These are phyloP conservation scores for Alternaria angustiovoidea DNA, from an alignment of 2,329 filamentous ascomycete genomes.

Conservation along the genomic window DNA sequence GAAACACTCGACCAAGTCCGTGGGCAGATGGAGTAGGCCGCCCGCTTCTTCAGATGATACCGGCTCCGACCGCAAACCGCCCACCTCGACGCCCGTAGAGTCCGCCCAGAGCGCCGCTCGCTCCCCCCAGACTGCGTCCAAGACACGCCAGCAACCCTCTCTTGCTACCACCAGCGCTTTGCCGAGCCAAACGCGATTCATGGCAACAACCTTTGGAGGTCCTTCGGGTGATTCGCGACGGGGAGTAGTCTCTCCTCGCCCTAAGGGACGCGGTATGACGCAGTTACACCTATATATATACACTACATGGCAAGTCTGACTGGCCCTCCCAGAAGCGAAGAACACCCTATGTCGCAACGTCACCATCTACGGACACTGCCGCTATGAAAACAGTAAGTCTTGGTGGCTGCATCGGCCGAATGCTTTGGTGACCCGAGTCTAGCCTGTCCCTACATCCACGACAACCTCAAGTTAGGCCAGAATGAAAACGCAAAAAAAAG, in stretches of 20 bases:
- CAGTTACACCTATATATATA: conserved; percentile 9
- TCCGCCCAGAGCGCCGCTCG: conserved; percentile 22
- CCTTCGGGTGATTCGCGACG: conserved; percentile 53
- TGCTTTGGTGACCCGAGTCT: conserved; percentile 28
- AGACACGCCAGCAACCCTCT: conserved; percentile 26
- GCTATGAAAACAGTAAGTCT: conserved; percentile 78
- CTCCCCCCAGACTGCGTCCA: conserved; percentile 29
- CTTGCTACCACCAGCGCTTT: conserved; percentile 26
- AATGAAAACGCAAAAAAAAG: conserved; percentile 71
- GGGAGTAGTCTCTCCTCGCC: conserved; percentile 53
- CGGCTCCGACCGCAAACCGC: conserved; percentile 34
- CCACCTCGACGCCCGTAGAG: conserved; percentile 30
- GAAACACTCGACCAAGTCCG: conserved; percentile 36
- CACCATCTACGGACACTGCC: conserved; percentile 90
- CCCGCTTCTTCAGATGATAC: conserved; percentile 40
- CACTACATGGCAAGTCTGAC: conserved; percentile 29
- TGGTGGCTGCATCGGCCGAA: conserved; percentile 11
- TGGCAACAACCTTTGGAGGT: conserved; percentile 49
- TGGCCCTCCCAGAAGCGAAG: conserved; percentile 66
- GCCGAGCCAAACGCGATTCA: conserved; percentile 38
- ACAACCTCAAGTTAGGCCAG: conserved; percentile 70
- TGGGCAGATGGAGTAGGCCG: conserved; percentile 42
- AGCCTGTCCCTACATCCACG: conserved; percentile 85
- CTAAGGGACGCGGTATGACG: conserved; percentile 54
- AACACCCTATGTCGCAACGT: conserved; percentile 93